phyloP scores from a whole-genome alignment of 2,329 filamentous ascomycete genomes.

The Fusarium multiceps region DNA sequence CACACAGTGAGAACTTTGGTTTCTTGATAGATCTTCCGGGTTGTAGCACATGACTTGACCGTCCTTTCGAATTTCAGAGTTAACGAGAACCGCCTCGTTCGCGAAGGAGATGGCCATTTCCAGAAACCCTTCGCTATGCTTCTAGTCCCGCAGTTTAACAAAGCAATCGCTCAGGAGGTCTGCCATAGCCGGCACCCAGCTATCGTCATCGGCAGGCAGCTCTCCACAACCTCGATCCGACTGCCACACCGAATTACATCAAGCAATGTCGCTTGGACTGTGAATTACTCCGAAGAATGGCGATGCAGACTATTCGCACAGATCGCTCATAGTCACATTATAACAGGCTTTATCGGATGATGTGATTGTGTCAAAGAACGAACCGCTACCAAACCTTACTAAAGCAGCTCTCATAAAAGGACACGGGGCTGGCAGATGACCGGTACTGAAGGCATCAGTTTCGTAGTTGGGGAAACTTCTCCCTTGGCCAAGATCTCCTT shows the following conservation, averaged over 20 bases:
- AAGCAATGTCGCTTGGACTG: accelerated
- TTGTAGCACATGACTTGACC: background rate
- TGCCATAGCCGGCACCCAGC: background rate
- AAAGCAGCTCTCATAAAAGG: constrained; percentile 23
- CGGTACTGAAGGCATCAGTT: background rate
- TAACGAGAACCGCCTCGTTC: constrained; percentile 25
- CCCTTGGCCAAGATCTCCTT: background rate
- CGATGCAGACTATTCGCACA: background rate
- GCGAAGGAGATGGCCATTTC: constrained; percentile 31
- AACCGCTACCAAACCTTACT: constrained; percentile 19
- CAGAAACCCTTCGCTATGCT: background rate
- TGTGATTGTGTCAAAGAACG: constrained; percentile 4
- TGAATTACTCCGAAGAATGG: background rate
- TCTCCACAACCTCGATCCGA: too few species aligned
- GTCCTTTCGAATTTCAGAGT: background rate
- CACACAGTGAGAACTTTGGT: background rate
- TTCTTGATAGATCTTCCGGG: background rate
- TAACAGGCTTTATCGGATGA: background rate
- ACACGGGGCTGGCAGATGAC: background rate
- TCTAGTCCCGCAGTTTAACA: background rate
- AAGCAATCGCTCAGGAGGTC: background rate
- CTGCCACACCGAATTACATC: background rate
- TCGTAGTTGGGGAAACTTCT: too few species aligned
- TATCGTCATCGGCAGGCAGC: background rate
- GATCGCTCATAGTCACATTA: background rate